Conservation (phyloP, 1,139 yeast genomes). For the Magnusiomyces suaveolens region DNA sequence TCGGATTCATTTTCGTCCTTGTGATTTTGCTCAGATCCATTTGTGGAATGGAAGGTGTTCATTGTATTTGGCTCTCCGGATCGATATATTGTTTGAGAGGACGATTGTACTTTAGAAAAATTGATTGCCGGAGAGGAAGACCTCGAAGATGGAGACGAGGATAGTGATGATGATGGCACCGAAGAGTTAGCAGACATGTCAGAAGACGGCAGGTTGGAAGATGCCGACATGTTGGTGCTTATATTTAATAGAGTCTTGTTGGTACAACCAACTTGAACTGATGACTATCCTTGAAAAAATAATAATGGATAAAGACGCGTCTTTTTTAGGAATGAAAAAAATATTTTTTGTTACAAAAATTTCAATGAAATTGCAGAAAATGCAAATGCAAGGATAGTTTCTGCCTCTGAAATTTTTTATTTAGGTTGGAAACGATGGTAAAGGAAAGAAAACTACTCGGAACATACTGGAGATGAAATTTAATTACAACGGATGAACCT, state of each 20-base stretch:
- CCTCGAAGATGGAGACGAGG: neutral
- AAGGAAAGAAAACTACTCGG: too few relatives aligned
- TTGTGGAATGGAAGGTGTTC: too few relatives aligned
- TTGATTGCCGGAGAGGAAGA: neutral
- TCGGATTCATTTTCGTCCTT: too few relatives aligned
- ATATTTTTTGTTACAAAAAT: too few relatives aligned
- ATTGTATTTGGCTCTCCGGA: neutral
- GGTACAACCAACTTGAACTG: neutral
- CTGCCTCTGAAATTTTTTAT: too few relatives aligned
- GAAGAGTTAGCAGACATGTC: neutral
- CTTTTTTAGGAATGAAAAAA: too few relatives aligned
- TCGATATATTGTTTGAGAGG: neutral
- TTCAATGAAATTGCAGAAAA: too few relatives aligned
- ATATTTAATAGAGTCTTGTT: neutral
- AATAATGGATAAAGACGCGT: neutral
- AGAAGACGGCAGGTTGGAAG: neutral
- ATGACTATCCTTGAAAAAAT: too few relatives aligned
- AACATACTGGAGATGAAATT: too few relatives aligned
- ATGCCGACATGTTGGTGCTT: neutral
- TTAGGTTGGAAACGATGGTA: too few relatives aligned
- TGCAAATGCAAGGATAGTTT: neutral
- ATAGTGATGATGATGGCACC: neutral
- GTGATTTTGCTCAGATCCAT: too few relatives aligned
- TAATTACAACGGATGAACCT: too few relatives aligned
- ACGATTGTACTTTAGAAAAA: neutral